Percentiles rank a stretch among this genome's conserved stretches.
Conservation (phyloP, 208 protist species). For the Acanthamoeba triangularis region DNA sequence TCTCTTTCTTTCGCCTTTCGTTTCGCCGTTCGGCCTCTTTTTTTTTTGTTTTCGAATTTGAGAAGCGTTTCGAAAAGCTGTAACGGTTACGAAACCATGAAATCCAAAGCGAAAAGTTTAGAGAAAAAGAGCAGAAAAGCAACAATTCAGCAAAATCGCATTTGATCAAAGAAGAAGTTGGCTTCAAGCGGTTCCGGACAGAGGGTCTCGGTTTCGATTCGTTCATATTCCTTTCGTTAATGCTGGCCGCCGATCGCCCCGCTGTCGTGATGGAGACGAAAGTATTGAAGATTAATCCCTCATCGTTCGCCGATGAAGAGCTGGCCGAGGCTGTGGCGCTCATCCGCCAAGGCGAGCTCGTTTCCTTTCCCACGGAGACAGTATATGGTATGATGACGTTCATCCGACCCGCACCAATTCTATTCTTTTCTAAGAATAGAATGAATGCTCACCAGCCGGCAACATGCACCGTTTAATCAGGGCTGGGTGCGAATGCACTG, state of each 20-base stretch:
- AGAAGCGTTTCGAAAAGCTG: background rate
- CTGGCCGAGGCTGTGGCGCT: background rate
- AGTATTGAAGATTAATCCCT: constrained; percentile 13
- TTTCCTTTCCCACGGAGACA: constrained; percentile 47
- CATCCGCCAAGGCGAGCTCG: background rate
- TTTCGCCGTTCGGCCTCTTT: background rate
- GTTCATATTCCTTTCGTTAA: background rate
- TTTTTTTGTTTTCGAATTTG: background rate
- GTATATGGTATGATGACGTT: background rate
- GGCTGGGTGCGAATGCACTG: constrained; percentile 25
- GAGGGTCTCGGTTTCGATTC: background rate
- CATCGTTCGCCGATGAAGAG: constrained; percentile 18
- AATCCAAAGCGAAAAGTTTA: background rate
- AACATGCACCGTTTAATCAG: background rate
- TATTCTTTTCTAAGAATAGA: too few relatives aligned
- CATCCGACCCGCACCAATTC: background rate
- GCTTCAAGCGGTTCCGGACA: too few relatives aligned
- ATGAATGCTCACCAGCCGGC: too few relatives aligned
- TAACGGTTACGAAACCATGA: background rate
- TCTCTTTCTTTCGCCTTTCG: background rate
- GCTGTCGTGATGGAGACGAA: constrained; percentile 28
- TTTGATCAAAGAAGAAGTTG: too few relatives aligned
- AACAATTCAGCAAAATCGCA: too few relatives aligned
- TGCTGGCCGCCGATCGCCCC: background rate
- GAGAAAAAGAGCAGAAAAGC: too few relatives aligned